Base-by-base conservation (phyloP, 768 basidiomycete genomes). In the Tulasnella sp. region DNA sequence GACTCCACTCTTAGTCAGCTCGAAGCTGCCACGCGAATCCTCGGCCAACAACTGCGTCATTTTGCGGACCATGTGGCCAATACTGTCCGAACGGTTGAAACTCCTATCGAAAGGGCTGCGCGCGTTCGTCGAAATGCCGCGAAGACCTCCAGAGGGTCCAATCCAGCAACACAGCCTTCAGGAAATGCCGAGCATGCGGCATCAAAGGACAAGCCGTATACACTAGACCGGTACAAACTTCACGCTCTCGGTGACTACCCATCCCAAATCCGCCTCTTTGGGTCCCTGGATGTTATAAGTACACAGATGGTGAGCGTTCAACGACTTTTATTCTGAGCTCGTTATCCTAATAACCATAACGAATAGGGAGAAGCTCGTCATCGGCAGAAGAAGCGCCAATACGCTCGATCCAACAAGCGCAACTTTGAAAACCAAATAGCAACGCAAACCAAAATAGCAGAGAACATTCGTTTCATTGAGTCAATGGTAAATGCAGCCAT, bases 211-310 rank as follows among this genome's bases (percentile, higher is more conserved):
- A 80, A 76, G 40, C 28, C 31, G 6, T 81, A 54, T 37, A 69
- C n/a, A n/a, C 48, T 81, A 1, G 41, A 60, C 5, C 37, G 41
- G 73, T 81, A 81, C 80, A 81, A 81, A 37, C 42, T 64, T 14
- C 76, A 81, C 69, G 50, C 80, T 9, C 80, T 81, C 3, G 76
- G 80, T 5, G 75, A 81, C 7, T 58, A 60, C 28, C 48, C 76
- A 3, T 8, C 44, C 76, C 69, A 64, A 16, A 81, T 81, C 28
- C 60, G 44, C 9, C 42, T 44, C 11, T 72, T 77, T 5, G 50
- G 76, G 7, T 44, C 80, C 20, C 54, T 54, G 2, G 80, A 81
- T 31, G 75, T 50, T 8, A 78, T 54, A 3, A 73, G 64, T 24
- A 77, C 76, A 24, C 76, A 69, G 37, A 12, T 42, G 75, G 80